These are phyloP conservation scores for Wickerhamomyces bisporus DNA, from an alignment of 805 yeast species.

Conservation along the genomic window DNA sequence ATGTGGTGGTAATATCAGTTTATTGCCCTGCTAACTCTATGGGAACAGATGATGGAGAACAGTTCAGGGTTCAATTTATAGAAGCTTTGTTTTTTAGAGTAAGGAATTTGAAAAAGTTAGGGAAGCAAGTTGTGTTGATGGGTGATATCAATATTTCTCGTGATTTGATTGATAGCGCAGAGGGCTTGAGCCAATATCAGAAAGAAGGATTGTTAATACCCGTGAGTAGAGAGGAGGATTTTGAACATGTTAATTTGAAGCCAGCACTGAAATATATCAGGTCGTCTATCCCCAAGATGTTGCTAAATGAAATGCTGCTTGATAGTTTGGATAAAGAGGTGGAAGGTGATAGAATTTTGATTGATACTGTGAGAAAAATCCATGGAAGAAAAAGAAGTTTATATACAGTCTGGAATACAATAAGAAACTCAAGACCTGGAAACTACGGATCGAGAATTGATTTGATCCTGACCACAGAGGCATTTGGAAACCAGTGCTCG, in stretches of 20 bases:
- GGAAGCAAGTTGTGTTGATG: slow-evolving; percentile 70
- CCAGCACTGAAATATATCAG: slow-evolving; percentile 31
- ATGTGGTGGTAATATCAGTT: slow-evolving; percentile 55
- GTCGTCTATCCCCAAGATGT: slow-evolving; percentile 34
- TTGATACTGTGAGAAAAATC: slow-evolving; percentile 52
- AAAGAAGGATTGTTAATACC: slow-evolving; percentile 29
- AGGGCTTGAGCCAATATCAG: slow-evolving; percentile 43
- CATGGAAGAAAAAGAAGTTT: slow-evolving; percentile 57
- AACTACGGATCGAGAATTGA: slow-evolving; percentile 91
- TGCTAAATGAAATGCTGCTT: slow-evolving; percentile 41
- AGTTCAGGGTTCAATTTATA: slow-evolving; percentile 53
- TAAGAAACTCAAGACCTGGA: slow-evolving; percentile 67
- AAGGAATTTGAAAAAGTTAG: slow-evolving; percentile 43
- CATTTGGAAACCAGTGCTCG: slow-evolving; percentile 27
- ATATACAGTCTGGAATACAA: slow-evolving; percentile 92
- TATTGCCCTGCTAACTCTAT: slow-evolving; percentile 93
- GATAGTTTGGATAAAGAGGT: slow-evolving; percentile 28
- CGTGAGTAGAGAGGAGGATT: slow-evolving; percentile 17
- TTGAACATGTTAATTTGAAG: slow-evolving; percentile 31
- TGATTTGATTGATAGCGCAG: slow-evolving; percentile 81
- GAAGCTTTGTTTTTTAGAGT: slow-evolving; percentile 57
- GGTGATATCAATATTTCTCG: slow-evolving; percentile 87
- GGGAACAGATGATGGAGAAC: slow-evolving; percentile 61
- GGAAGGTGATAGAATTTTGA: slow-evolving; percentile 37
- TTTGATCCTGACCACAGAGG: slow-evolving; percentile 50